phyloP scores from a whole-genome alignment of 2,329 filamentous ascomycete species.

The Ceratocystis huliohia region DNA sequence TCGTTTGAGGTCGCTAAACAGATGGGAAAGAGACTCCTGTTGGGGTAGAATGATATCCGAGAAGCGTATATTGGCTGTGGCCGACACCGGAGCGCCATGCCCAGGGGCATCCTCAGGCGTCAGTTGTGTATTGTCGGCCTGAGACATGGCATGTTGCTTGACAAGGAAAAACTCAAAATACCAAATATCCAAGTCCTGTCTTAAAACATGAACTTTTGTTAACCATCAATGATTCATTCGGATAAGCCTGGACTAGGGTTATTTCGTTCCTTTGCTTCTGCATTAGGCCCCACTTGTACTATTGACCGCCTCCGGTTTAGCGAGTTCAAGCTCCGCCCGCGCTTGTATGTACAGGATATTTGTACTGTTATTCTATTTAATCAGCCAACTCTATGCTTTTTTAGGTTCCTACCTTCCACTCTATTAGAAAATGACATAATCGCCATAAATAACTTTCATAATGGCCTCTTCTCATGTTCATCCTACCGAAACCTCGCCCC shows the following conservation, averaged over 20 bases:
- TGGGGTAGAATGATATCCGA: slow-evolving; percentile 39
- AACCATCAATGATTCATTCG: too few species aligned
- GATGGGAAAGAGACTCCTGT: slow-evolving; percentile 54
- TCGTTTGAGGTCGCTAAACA: slow-evolving; percentile 59
- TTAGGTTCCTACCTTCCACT: background rate
- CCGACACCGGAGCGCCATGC: background rate
- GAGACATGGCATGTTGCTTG: too few species aligned
- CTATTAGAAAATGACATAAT: background rate
- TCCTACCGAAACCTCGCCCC: slow-evolving; percentile 15
- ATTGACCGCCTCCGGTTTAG: too few species aligned
- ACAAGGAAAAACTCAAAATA: too few species aligned
- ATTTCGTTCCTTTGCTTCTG: too few species aligned
- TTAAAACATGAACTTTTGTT: too few species aligned
- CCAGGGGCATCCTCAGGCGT: too few species aligned
- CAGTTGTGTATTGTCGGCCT: too few species aligned
- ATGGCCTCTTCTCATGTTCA: background rate
- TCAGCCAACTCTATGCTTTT: background rate
- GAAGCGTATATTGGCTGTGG: slow-evolving; percentile 9
- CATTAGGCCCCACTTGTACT: too few species aligned
- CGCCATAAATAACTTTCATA: background rate
- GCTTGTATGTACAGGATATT: background rate
- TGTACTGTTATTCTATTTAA: background rate
- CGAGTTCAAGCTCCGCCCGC: background rate
- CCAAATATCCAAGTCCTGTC: too few species aligned
- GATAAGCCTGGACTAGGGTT: too few species aligned